A percentile compares a stretch with the other conserved stretches of the same genome.
Conservation (phyloP, 1,284 basidiomycete genomes). For the Takashimella koratensis region DNA sequence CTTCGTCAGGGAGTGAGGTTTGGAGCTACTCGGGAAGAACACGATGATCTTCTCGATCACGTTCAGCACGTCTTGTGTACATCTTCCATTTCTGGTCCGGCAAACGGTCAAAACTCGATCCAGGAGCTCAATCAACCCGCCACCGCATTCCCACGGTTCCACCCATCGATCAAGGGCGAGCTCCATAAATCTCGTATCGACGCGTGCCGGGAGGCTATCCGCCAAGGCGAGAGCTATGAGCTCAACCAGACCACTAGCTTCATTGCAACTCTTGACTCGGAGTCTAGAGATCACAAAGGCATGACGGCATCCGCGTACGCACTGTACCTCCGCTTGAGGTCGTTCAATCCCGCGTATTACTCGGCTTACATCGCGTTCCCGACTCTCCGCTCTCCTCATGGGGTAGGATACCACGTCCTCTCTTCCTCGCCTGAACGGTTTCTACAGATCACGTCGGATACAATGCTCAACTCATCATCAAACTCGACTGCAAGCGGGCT, state of each 20-base stretch:
- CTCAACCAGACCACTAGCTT: constrained; percentile 83
- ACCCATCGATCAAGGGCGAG: constrained; percentile 39
- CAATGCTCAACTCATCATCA: constrained; percentile 53
- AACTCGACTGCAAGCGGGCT: neutral
- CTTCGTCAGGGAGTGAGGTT: constrained; percentile 23
- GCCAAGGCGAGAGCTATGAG: constrained; percentile 90
- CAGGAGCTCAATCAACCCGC: constrained; percentile 1
- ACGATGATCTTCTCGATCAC: constrained; percentile 14
- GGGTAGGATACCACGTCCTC: constrained; percentile 66
- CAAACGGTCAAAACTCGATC: neutral
- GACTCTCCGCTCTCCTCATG: constrained; percentile 33
- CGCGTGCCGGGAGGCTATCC: constrained; percentile 69
- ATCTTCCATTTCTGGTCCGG: neutral
- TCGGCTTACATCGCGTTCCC: constrained; percentile 73
- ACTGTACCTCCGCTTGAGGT: constrained; percentile 58
- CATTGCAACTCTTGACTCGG: constrained; percentile 52
- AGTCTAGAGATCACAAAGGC: constrained; percentile 24
- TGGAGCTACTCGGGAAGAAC: constrained; percentile 23
- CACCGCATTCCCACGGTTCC: constrained; percentile 31
- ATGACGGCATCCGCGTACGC: constrained; percentile 20
- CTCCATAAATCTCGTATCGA: constrained; percentile 71
- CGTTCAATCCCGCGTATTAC: constrained; percentile 85
- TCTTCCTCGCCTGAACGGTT: constrained; percentile 86
- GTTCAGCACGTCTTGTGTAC: constrained; percentile 10
- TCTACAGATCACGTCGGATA: constrained; percentile 71